phyloP scores from a whole-genome alignment of 2,329 filamentous ascomycete species.

The Endocalyx cinctus region DNA sequence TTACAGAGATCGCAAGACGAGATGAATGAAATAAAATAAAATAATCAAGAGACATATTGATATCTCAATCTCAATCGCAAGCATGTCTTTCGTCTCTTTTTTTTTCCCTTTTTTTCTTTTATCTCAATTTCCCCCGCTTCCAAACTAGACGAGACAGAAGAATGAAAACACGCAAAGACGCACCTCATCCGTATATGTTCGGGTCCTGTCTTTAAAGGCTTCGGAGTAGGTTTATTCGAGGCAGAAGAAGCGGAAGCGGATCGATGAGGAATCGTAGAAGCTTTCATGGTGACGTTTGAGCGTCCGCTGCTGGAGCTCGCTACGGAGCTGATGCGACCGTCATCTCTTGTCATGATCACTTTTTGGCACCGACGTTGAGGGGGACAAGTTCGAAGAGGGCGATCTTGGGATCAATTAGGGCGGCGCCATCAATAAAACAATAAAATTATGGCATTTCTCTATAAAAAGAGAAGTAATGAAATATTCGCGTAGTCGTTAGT shows the following conservation, averaged over 20 bases:
- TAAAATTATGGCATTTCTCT: background rate
- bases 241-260: slow-evolving; percentile 26
- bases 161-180: slow-evolving; percentile 18
- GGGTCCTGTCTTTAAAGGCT: slow-evolving; percentile 52
- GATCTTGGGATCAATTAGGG: slow-evolving; percentile 20
- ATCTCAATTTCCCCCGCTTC: too few species aligned
- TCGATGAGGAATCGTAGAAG: slow-evolving; percentile 31
- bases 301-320: slow-evolving; percentile 64
- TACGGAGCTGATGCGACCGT: slow-evolving; percentile 62
- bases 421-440: slow-evolving; percentile 23
- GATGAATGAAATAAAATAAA: too few species aligned
- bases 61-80: too few species aligned
- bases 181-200: slow-evolving; percentile 46
- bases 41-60: too few species aligned
- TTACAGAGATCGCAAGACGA: too few species aligned
- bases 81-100: too few species aligned
- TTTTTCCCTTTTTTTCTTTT: too few species aligned
- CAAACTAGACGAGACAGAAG: too few species aligned
- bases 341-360: slow-evolving; percentile 63
- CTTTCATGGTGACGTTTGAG: slow-evolving; percentile 61
- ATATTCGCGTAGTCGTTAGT: too few species aligned
- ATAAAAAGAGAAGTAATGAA: too few species aligned
- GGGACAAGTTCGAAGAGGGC: slow-evolving; percentile 13
- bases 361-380: slow-evolving; percentile 17
- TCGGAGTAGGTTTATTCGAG: slow-evolving; percentile 33